Percentiles rank a stretch among this genome's conserved stretches.
Evolutionary conservation across 164 flowering plant species (phyloP).

Genomic region (Vitis rotundifolia): DNA sequence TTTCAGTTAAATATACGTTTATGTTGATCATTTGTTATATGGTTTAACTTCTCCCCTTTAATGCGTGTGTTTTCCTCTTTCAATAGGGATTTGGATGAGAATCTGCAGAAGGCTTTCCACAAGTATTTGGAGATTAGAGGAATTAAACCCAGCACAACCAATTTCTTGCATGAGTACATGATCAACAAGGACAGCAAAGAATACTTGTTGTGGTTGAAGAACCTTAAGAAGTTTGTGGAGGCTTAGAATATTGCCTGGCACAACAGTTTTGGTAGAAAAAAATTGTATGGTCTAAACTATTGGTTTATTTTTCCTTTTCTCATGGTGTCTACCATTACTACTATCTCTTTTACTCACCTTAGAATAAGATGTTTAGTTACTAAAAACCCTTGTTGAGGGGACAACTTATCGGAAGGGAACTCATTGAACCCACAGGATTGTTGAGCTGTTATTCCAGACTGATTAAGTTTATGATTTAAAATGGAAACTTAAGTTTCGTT

Average conservation of each 20-base stretch:
- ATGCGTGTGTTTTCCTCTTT: not conserved
- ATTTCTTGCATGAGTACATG: slow-evolving; percentile 91
- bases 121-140: slow-evolving; percentile 91
- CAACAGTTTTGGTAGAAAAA: slow-evolving; percentile 1
- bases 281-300: not conserved
- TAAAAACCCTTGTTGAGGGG: too few species aligned
- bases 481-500: too few species aligned
- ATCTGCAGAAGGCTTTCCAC: slow-evolving; percentile 82
- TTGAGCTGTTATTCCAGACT: too few species aligned
- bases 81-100: slow-evolving; percentile 92
- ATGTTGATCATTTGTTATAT: not conserved
- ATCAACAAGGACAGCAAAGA: slow-evolving; percentile 78
- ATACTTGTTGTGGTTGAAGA: slow-evolving; percentile 76
- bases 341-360: not conserved
- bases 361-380: too few species aligned
- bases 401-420: too few species aligned
- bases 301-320: not conserved
- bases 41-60: not conserved
- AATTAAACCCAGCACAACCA: slow-evolving; percentile 72
- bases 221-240: slow-evolving; percentile 69
- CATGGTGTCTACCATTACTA: not conserved
- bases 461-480: too few species aligned
- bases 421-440: too few species aligned
- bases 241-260: slow-evolving; percentile 24
- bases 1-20: not conserved